Percentiles rank a stretch among this genome's conserved stretches.
Evolutionary conservation across 768 basidiomycete species (phyloP).

Genomic region (Lentinus brumalis): DNA sequence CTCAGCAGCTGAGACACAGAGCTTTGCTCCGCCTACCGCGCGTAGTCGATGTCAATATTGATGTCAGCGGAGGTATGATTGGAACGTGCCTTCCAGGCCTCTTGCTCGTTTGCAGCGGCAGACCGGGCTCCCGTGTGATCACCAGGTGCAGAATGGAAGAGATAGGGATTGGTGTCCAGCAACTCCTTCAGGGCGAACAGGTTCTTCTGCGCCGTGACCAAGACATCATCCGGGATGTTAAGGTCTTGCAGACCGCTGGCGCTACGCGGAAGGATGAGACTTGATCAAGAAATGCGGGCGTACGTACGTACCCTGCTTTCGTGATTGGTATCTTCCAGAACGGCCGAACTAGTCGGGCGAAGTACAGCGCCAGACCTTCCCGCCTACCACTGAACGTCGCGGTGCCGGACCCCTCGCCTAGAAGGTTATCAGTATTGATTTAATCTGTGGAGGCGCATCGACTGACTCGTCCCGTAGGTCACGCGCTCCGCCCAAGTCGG

Average conservation of each 20-base stretch:
- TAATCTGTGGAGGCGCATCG: background rate
- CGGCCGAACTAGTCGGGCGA: constrained; percentile 81
- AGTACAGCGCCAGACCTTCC: constrained; percentile 86
- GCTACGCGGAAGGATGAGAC: constrained; percentile 29
- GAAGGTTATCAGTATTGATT: background rate
- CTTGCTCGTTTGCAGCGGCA: constrained; percentile 67
- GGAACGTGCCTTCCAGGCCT: constrained; percentile 78
- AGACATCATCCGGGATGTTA: constrained; percentile 59
- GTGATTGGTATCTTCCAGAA: constrained; percentile 88
- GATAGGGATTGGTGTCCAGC: constrained; percentile 77
- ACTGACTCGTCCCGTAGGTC: constrained; percentile 73
- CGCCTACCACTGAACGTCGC: constrained; percentile 85
- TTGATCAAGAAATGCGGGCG: background rate
- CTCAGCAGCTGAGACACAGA: constrained; percentile 78
- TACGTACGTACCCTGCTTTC: constrained; percentile 51
- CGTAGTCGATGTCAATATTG: background rate
- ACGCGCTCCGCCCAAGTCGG: constrained; percentile 81
- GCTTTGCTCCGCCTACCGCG: constrained; percentile 68
- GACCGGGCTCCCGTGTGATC: constrained; percentile 60
- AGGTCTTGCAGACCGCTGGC: constrained; percentile 53
- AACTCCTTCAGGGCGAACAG: constrained; percentile 76
- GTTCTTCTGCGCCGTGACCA: constrained; percentile 79
- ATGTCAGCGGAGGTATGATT: background rate
- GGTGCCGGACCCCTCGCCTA: constrained; percentile 70
- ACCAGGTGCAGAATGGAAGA: constrained; percentile 81